Evolutionary conservation across 2,329 filamentous ascomycete species (phyloP).

Genomic region (Chaetomium sp.): DNA sequence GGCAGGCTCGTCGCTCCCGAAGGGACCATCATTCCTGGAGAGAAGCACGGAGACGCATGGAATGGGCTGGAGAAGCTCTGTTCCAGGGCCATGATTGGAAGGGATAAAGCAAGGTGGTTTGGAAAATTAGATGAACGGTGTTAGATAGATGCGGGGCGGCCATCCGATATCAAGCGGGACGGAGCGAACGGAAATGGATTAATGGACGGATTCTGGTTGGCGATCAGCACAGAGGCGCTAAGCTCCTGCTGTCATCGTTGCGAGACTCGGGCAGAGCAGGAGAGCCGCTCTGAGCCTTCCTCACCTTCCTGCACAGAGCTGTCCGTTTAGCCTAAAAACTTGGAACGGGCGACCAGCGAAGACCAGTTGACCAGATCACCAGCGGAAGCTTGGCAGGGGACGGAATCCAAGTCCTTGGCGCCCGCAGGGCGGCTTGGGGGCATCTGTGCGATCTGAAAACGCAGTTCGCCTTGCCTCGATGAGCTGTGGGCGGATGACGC

Average conservation of each 20-base stretch:
- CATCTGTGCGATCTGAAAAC: too few species aligned
- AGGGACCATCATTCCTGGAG: conserved; percentile 1
- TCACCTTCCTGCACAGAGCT: too few species aligned
- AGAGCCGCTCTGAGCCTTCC: too few species aligned
- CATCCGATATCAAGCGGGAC: conserved; percentile 17
- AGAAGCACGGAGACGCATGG: conserved; percentile 7
- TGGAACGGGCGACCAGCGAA: too few species aligned
- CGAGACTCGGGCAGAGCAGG: background rate
- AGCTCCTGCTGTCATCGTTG: conserved; percentile 11
- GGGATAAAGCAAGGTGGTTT: conserved; percentile 18
- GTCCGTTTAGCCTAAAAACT: too few species aligned
- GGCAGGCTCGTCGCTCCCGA: conserved; percentile 9
- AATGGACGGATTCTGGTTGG: conserved; percentile 5
- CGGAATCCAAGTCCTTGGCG: too few species aligned
- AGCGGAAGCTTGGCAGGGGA: too few species aligned
- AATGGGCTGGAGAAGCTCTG: conserved; percentile 11
- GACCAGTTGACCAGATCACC: too few species aligned
- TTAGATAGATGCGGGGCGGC: conserved; percentile 11
- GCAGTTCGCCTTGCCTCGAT: too few species aligned
- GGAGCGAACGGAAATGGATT: conserved; percentile 2
- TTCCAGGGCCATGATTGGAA: conserved; percentile 20
- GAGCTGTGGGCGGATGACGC: too few species aligned
- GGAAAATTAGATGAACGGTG: conserved; percentile 15
- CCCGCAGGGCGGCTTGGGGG: too few species aligned
- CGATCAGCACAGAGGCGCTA: conserved; percentile 15